Conservation (phyloP, 345 rosid species). For the Gossypium herbaceum region DNA sequence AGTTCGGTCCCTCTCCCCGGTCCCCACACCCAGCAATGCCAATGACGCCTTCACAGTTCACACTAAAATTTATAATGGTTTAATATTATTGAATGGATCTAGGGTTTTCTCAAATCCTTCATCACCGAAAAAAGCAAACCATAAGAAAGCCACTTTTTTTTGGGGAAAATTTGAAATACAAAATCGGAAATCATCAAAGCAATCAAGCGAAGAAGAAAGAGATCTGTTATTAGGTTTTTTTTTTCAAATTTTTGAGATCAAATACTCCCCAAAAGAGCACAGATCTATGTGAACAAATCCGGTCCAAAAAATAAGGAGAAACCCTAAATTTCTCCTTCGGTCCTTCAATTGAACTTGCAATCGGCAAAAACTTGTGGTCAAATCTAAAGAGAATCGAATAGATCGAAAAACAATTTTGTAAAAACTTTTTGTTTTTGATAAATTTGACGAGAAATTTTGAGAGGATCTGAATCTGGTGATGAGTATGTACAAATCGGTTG, state of each 20-base stretch:
- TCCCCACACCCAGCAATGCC: neutral
- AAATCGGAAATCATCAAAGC: slow-evolving; percentile 9
- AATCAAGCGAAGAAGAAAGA: slow-evolving; percentile 12
- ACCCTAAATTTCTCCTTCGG: slow-evolving; percentile 9
- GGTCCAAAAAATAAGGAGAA: slow-evolving; percentile 4
- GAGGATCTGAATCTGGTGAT: slow-evolving; percentile 20
- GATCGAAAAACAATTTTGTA: slow-evolving; percentile 5
- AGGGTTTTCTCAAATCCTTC: slow-evolving; percentile 44
- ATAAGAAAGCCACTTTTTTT: slow-evolving; percentile 12
- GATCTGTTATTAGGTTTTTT: neutral
- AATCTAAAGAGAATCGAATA: slow-evolving; percentile 25
- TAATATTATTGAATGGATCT: slow-evolving; percentile 36
- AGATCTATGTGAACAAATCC: slow-evolving; percentile 19
- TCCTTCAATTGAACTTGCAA: slow-evolving; percentile 16
- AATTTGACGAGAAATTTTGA: slow-evolving; percentile 18
- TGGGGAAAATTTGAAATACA: neutral
- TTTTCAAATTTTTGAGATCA: neutral
- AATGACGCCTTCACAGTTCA: neutral
- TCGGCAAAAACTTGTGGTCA: slow-evolving; percentile 29
- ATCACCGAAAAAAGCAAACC: slow-evolving; percentile 19
- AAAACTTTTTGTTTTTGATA: slow-evolving; percentile 18
- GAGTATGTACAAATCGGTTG: slow-evolving; percentile 65
- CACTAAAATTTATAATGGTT: neutral
- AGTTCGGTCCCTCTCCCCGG: neutral
- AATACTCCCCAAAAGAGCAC: neutral